Base-by-base conservation (phyloP, 345 rosid genomes). In the Melaleuca quinquenervia region DNA sequence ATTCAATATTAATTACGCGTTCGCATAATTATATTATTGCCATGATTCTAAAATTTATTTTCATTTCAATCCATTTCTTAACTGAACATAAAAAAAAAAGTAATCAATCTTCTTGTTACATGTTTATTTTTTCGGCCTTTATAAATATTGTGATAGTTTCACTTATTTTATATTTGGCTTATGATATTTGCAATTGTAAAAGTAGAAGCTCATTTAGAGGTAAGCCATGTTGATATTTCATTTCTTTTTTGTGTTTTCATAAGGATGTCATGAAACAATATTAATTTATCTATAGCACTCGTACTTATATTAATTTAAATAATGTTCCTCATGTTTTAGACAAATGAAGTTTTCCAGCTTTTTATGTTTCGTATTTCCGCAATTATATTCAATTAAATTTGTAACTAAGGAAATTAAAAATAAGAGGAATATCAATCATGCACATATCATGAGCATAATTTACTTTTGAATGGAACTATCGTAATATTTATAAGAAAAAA, bases 181-280 rank as follows among this genome's bases (percentile, higher is more conserved):
- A 70, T 0, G 13, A n/a, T 13, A 3, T n/a, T 3, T 58, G 12
- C n/a, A 12, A 58, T 0, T 11, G 32, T 58, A 32, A 26, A n/a
- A 58, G 18, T 16, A 32, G 3, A 32, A 70, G 32, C 24, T 70
- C 78, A 32, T 70, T 32, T 1, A 32, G 1, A 32, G 12, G 7
- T 32, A 32, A 1, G 16, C 8, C 0, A 0, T 0, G 24, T 5
- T 32, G 2, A 70, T 36, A 8, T 70, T 14, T 36, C 0, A 32
- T 70, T 70, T 2, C 6, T 0, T 64, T 64, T 16, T 3, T 6
- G 3, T 1, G 10, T 16, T 64, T 64, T 5, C 12, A 64, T 3
- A 16, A 64, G 48, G 24, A 36, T 36, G 78, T 70, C 13, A 70
- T 70, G 24, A 36, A 70, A 32, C 3, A 0, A 5, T 32, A 5